A percentile compares a stretch with the other conserved stretches of the same genome.
Evolutionary conservation across 768 basidiomycete genomes (phyloP).

Genomic region (Podaxis sp.): DNA sequence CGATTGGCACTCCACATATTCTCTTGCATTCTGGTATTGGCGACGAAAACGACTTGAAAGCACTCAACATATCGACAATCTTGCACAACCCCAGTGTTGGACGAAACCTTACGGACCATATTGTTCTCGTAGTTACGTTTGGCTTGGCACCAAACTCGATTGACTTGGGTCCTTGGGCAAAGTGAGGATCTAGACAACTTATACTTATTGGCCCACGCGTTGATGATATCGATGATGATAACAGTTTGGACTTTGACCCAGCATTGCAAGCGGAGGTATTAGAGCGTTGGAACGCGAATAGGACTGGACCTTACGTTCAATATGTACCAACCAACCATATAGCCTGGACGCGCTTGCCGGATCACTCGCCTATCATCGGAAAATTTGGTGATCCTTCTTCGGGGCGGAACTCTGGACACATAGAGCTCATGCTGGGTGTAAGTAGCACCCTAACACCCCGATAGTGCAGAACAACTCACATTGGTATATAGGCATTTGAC

Average conservation of each 20-base stretch:
- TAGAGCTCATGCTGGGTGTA: slow-evolving; percentile 12
- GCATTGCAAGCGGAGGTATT: slow-evolving; percentile 6
- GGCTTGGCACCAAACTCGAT: background rate
- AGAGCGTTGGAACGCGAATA: slow-evolving; percentile 14
- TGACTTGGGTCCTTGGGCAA: slow-evolving; percentile 14
- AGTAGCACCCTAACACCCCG: background rate
- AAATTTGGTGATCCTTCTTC: slow-evolving; percentile 15
- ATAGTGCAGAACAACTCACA: background rate
- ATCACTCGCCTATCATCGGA: slow-evolving; percentile 2
- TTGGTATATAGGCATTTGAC: slow-evolving; percentile 16
- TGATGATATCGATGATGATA: background rate
- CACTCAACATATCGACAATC: slow-evolving; percentile 22
- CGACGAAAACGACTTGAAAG: slow-evolving; percentile 14
- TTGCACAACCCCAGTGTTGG: slow-evolving; percentile 30
- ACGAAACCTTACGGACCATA: slow-evolving; percentile 28
- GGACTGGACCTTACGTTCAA: slow-evolving; percentile 14
- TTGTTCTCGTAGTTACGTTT: background rate
- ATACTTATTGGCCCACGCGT: background rate
- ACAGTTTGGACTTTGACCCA: background rate
- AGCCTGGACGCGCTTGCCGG: slow-evolving; percentile 13
- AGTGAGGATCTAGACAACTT: background rate
- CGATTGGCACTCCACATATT: slow-evolving; percentile 20
- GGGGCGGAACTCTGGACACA: slow-evolving; percentile 15
- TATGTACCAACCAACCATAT: slow-evolving; percentile 6
- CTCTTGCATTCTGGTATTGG: slow-evolving; percentile 23